Percentiles rank a stretch among this genome's conserved stretches.
phyloP scores from a whole-genome alignment of 768 basidiomycete species.

The Leccinum broughii region DNA sequence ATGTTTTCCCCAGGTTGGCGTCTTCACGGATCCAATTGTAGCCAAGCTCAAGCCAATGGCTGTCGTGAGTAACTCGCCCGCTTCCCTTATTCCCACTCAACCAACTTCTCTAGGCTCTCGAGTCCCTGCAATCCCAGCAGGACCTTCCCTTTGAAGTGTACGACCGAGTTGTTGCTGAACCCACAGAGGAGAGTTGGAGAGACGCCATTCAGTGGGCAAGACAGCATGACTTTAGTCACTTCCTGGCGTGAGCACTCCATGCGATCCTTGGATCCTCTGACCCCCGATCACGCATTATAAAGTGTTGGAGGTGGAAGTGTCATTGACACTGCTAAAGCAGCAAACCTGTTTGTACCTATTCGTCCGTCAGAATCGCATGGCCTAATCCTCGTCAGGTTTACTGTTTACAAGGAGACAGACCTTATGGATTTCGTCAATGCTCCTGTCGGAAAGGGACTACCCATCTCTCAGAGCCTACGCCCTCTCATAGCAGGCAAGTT shows the following conservation, averaged over 20 bases:
- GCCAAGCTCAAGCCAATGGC: conserved; percentile 81
- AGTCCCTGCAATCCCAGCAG: conserved; percentile 74
- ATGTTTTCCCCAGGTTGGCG: conserved; percentile 65
- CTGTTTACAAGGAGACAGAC: conserved; percentile 89
- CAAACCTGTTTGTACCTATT: conserved; percentile 69
- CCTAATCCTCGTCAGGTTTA: conserved; percentile 52
- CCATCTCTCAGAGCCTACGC: conserved; percentile 68
- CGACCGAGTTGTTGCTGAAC: conserved; percentile 82
- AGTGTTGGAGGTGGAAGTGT: conserved; percentile 91
- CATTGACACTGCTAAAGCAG: conserved; percentile 94
- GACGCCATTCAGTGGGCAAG: conserved; percentile 89
- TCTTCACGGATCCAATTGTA: conserved; percentile 90
- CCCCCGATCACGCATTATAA: conserved; percentile 27
- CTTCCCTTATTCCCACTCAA: background rate
- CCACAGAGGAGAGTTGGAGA: conserved; percentile 88
- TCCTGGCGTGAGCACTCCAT: conserved; percentile 66
- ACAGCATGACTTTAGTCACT: conserved; percentile 87
- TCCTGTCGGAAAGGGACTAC: conserved; percentile 88
- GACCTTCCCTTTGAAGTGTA: conserved; percentile 81
- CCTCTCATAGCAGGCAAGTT: conserved; percentile 79
- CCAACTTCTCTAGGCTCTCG: conserved; percentile 54
- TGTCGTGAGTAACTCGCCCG: conserved; percentile 49
- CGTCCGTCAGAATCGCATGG: background rate
- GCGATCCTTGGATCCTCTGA: conserved; percentile 2
- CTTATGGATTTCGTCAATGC: conserved; percentile 97